Conservation (phyloP, 305 asterid genomes). For the Solanum hybrid region DNA sequence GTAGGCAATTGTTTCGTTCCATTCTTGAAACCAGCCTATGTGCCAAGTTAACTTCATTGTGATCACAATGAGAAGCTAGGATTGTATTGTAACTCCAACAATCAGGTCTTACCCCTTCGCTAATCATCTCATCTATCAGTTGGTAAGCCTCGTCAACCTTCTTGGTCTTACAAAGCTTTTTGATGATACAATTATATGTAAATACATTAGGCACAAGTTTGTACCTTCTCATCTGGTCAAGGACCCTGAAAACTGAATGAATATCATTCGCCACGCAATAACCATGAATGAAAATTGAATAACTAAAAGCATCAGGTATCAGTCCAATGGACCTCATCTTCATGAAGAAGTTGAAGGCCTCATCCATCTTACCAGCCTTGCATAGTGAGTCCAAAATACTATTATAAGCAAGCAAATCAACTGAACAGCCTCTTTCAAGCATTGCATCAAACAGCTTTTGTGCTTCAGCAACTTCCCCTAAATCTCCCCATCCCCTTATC, state of each 20-base stretch:
- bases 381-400: constrained; percentile 59
- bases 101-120: constrained; percentile 44
- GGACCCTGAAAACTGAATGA: constrained; percentile 55
- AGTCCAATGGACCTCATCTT: constrained; percentile 49
- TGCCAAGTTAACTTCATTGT: constrained; percentile 61
- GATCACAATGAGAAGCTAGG: constrained; percentile 63
- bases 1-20: constrained; percentile 38
- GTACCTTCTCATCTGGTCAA: constrained; percentile 63
- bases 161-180: constrained; percentile 59
- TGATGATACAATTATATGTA: constrained; percentile 62
- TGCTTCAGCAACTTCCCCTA: constrained; percentile 39
- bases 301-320: constrained; percentile 72
- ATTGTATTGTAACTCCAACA: constrained; percentile 74
- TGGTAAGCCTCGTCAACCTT: constrained; percentile 63
- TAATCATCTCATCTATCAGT: constrained; percentile 65
- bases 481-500: constrained; percentile 77
- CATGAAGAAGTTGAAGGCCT: constrained; percentile 48
- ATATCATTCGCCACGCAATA: constrained; percentile 49
- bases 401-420: constrained; percentile 78
- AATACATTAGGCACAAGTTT: constrained; percentile 61
- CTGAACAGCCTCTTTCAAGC: constrained; percentile 45
- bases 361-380: constrained; percentile 63
- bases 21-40: constrained; percentile 51
- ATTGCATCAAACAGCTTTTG: constrained; percentile 70
- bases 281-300: constrained; percentile 63